Conservation (phyloP, 441 rosid genomes). For the Bocquillonia castaneifolia region DNA sequence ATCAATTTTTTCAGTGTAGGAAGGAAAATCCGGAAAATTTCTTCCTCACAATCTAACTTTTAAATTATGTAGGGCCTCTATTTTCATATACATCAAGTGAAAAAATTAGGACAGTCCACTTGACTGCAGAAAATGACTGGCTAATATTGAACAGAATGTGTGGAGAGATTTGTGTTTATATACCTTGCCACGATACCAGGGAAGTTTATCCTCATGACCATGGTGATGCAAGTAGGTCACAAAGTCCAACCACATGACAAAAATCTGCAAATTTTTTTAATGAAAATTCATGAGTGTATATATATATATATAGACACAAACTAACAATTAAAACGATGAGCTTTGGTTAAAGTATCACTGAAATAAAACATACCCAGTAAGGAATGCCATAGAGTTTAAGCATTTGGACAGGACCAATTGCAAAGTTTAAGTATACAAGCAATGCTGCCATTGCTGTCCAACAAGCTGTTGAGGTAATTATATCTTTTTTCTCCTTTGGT, state of each 20-base stretch:
- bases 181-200: constrained; percentile 97
- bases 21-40: too few relatives aligned
- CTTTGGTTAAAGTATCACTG: too few relatives aligned
- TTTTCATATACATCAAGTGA: too few relatives aligned
- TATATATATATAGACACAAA: background rate
- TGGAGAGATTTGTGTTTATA: background rate
- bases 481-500: constrained; percentile 57
- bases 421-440: constrained; percentile 44
- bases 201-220: constrained; percentile 75
- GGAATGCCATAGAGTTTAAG: constrained; percentile 82
- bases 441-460: constrained; percentile 62
- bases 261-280: constrained; percentile 7
- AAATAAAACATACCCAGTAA: constrained; percentile 45
- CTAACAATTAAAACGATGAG: too few relatives aligned
- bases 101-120: too few relatives aligned
- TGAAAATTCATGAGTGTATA: background rate
- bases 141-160: background rate
- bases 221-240: constrained; percentile 97
- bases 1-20: too few relatives aligned
- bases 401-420: constrained; percentile 54
- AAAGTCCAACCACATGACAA: constrained; percentile 74
- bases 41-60: too few relatives aligned
- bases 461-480: constrained; percentile 64
- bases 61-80: too few relatives aligned
- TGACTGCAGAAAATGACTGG: too few relatives aligned